Base-by-base conservation (phyloP, 768 basidiomycete genomes). In the Cubamyces sp. region DNA sequence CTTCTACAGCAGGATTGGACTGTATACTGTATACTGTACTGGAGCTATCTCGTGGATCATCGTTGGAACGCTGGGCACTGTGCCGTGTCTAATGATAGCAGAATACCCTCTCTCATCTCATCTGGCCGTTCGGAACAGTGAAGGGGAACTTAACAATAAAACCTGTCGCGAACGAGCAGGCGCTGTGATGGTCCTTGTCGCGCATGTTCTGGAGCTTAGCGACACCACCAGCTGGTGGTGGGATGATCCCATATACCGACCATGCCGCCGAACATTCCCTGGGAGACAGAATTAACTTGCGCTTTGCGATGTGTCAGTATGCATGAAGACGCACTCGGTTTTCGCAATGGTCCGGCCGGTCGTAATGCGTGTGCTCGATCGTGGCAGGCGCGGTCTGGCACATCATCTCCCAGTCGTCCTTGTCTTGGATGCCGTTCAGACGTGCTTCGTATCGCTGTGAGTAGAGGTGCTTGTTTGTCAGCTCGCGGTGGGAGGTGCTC, bases 321-420 rank as follows among this genome's bases (percentile, higher is more conserved):
- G 2, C 2, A 41, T 15, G 21, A 45, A 34, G 4, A 60, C 66
- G 1, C 39, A 68, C 67, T 40, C 54, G 41, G 43, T 57, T 30
- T 25, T 63, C 61, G 40, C 67, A 68, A 14, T 41, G 25, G 4
- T 30, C 50, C 8, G 67, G 67, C 5, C 19, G 30, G 19, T 48
- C 49, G 25, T 37, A 66, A 12, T 56, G 40, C 19, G 49, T 21
- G 25, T 45, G 43, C 15, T 40, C 12, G 34, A 62, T 59, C 11
- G 51, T 55, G 16, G 55, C 60, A 14, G 68, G 68, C 34, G 65
- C 54, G 5, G 65, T 66, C 18, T 28, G 55, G 52, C 71, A 73
- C 54, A 67, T 68, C 41, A 19, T 61, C 37, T 62, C 39, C 71
- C 68, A 69, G 50, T 72, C 65, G 3, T 70, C 69, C 26, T 64